Base-by-base conservation (phyloP, 179 eudicot genomes). In the Beta corolliflora region DNA sequence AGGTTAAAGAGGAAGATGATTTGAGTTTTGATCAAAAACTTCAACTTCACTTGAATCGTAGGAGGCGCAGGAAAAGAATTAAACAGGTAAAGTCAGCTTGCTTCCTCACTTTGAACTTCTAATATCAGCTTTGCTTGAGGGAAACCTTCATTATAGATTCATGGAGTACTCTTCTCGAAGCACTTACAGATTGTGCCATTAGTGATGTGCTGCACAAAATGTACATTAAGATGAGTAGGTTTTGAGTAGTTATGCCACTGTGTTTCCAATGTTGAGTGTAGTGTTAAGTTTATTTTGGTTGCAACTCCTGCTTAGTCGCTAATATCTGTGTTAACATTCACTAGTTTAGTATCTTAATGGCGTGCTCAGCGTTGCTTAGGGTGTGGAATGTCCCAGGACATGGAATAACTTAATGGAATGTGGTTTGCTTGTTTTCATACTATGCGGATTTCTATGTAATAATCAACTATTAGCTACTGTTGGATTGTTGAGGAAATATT, bases 1-100 rank as follows among this genome's bases (percentile, higher is more conserved):
- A 97, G 99, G 97, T 97, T 41, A 97, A 89, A 87, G 99, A 97
- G 23, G 77, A 74, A 55, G 77, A 74, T 74, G 77, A 74, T 55
- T 3, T 56, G 25, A 55, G 25, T 55, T 55, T 15, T 74, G 77
- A 74, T 55, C 77, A 74, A 74, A 55, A 56, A 63, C 65, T 31
- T 74, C 77, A 55, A 56, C 81, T 84, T 81, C 89, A 78, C 65
- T 88, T 97, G 85, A 97, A 94, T 77, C 90, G 69, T 58, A 88
- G 93, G 85, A 89, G 97, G 76, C 91, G 77, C 44, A 88, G 77
- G 80, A 93, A 89, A 79, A 89, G 84, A 83, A 77, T 75, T 50
- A 88, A 81, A 81, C 89, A 88, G 95, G 99, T 94, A 25, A 48
- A 41, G 53, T 75, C 21, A 52, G 56, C 73, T 85, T 83, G 77